These are phyloP conservation scores for Paraurostyla sp. DNA, from an alignment of 73 alveolate species.

Conservation along the genomic window DNA sequence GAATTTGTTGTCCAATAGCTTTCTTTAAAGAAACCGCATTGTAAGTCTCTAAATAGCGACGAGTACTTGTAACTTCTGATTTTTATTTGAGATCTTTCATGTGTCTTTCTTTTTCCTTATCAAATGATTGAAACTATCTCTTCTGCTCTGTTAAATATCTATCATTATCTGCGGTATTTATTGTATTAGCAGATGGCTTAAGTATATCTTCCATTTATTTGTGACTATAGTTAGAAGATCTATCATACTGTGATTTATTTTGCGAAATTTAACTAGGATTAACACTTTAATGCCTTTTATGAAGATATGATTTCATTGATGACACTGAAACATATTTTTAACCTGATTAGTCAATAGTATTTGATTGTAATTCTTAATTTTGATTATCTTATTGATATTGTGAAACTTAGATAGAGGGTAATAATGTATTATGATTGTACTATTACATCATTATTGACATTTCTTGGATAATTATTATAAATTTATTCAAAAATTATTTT, in stretches of 20 bases:
- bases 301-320: no score
- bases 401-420: no score
- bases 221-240: constrained; percentile 19
- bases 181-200: background rate
- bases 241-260: background rate
- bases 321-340: no score
- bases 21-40: background rate
- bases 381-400: no score
- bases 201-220: constrained; percentile 24
- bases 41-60: background rate
- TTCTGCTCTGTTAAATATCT: background rate
- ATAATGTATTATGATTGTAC: no score
- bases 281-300: background rate
- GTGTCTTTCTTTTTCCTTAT: background rate
- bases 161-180: background rate
- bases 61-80: constrained; percentile 8
- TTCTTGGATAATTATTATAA: no score
- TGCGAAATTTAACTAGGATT: background rate
- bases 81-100: background rate
- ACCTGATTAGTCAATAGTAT: no score
- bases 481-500: no score
- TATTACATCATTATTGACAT: no score
- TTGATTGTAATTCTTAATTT: no score
- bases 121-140: background rate
- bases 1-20: constrained; percentile 14